Evolutionary conservation across 352 stramenopile species (phyloP).

Genomic region (Globisporangium paroecandrum): DNA sequence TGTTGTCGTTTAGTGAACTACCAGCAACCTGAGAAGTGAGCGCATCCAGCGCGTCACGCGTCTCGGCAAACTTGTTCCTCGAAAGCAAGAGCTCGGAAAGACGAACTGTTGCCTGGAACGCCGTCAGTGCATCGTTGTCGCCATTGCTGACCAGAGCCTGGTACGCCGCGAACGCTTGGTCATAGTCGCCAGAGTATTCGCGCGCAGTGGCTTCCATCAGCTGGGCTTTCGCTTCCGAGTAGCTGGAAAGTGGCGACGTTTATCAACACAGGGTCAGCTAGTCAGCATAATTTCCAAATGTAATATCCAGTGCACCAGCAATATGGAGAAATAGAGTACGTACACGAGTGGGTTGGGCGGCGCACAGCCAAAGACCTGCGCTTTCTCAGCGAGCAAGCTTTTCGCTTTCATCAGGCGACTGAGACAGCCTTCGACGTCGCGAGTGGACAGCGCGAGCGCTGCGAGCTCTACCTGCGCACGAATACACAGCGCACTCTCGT

Average conservation of each 20-base stretch:
- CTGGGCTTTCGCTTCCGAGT: conserved; percentile 45
- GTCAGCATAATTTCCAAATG: too few relatives aligned
- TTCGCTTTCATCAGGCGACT: conserved; percentile 43
- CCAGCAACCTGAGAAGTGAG: conserved; percentile 4
- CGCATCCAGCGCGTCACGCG: conserved; percentile 29
- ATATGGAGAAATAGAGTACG: conserved; percentile 8
- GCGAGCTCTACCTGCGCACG: conserved; percentile 54
- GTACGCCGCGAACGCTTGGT: conserved; percentile 49
- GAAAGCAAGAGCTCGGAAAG: conserved; percentile 42
- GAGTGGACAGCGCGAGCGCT: conserved; percentile 31
- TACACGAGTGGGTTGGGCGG: conserved; percentile 39
- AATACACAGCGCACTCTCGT: conserved; percentile 59
- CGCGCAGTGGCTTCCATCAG: conserved; percentile 57
- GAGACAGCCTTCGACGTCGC: conserved; percentile 63
- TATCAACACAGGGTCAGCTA: too few relatives aligned
- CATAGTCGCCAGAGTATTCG: conserved; percentile 44
- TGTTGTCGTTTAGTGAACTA: conserved; percentile 9
- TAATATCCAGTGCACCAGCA: too few relatives aligned
- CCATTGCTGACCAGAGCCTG: conserved; percentile 21
- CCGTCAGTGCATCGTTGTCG: conserved; percentile 18
- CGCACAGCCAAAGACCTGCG: conserved; percentile 30
- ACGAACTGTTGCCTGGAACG: conserved; percentile 35
- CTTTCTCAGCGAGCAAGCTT: conserved; percentile 45
- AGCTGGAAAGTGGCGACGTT: conserved; percentile 21
- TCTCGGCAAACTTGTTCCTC: conserved; percentile 30